These are phyloP conservation scores for Tetrahymena borealis DNA, from an alignment of 73 alveolate species.

Conservation along the genomic window DNA sequence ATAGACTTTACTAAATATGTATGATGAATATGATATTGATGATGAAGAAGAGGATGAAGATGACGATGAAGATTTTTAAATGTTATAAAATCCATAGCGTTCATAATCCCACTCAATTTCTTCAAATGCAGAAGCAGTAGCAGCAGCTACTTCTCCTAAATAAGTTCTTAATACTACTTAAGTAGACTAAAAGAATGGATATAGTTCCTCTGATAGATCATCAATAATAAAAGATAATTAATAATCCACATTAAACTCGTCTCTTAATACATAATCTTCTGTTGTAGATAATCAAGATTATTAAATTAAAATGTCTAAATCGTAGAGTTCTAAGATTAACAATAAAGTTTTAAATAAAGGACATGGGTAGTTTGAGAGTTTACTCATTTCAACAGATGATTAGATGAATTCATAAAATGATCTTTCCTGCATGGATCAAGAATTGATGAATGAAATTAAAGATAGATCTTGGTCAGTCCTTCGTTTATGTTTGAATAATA, in stretches of 20 bases:
- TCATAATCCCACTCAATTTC: too few relatives aligned
- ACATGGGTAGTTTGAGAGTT: not conserved
- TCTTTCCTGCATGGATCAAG: not conserved
- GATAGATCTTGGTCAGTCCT: not conserved
- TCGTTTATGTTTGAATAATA: not conserved
- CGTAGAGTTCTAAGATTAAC: not conserved
- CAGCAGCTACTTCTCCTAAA: not conserved
- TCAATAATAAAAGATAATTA: not conserved
- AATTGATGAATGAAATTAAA: not conserved
- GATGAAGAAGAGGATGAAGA: not conserved
- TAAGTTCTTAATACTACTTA: too few relatives aligned
- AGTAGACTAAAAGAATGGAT: too few relatives aligned
- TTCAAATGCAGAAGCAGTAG: not conserved
- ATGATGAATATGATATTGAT: not conserved
- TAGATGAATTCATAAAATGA: not conserved
- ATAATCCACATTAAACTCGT: not conserved
- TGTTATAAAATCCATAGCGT: not conserved
- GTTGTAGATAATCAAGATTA: not conserved
- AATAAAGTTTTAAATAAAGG: not conserved
- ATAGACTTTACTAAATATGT: not conserved
- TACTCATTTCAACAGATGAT: not conserved
- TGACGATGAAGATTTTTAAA: not conserved
- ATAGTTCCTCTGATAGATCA: too few relatives aligned
- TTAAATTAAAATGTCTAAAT: not conserved
- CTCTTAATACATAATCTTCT: not conserved